Evolutionary conservation across 345 rosid genomes (phyloP).

Genomic region (Populus simonii): DNA sequence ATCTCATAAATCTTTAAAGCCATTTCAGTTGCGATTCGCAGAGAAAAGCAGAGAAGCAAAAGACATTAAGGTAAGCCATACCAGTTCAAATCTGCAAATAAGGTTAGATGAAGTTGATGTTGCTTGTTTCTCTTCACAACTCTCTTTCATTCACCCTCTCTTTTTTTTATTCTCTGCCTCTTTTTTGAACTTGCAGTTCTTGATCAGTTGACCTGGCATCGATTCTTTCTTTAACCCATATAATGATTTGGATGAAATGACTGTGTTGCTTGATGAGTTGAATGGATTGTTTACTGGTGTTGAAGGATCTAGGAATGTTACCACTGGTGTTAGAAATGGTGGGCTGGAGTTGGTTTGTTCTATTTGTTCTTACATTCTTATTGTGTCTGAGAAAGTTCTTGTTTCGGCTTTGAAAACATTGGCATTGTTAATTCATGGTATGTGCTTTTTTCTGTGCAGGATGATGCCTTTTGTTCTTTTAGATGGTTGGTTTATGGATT

Average conservation of each 20-base stretch:
- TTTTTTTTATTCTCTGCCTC: too few relatives aligned
- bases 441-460: background rate
- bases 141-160: too few relatives aligned
- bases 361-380: constrained; percentile 48
- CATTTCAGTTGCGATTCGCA: too few relatives aligned
- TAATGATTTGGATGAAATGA: constrained; percentile 42
- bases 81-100: too few relatives aligned
- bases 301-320: constrained; percentile 51
- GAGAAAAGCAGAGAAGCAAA: too few relatives aligned
- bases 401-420: constrained; percentile 55
- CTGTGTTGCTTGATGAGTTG: constrained; percentile 43
- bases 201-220: too few relatives aligned
- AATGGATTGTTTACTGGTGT: constrained; percentile 33
- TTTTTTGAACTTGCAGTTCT: too few relatives aligned
- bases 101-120: too few relatives aligned
- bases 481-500: background rate
- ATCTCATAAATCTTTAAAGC: too few relatives aligned
- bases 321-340: constrained; percentile 61
- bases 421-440: constrained; percentile 64
- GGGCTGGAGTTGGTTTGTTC: constrained; percentile 63
- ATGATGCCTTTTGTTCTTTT: background rate
- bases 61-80: too few relatives aligned
- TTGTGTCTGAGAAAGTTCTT: constrained; percentile 25
- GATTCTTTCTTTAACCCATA: background rate
- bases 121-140: too few relatives aligned